phyloP scores from a whole-genome alignment of 2,329 filamentous ascomycete species.

The Penicillium sp. region DNA sequence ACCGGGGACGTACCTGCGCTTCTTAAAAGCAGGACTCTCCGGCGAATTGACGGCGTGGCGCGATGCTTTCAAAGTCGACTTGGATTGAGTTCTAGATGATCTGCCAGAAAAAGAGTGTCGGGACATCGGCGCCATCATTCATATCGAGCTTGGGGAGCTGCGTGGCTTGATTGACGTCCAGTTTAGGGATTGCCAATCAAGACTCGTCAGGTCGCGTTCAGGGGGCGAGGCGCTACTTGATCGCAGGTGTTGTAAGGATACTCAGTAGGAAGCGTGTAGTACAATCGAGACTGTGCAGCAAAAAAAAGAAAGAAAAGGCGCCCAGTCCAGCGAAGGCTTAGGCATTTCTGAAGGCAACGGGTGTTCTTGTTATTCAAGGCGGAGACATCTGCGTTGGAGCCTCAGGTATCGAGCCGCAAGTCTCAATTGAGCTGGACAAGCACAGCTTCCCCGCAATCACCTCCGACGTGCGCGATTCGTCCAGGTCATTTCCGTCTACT shows the following conservation, averaged over 20 bases:
- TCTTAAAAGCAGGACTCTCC: constrained; percentile 63
- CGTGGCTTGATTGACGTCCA: constrained; percentile 14
- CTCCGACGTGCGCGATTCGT: not conserved
- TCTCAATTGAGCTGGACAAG: constrained; percentile 11
- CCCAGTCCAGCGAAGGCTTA: constrained; percentile 1
- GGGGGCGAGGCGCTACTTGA: not conserved
- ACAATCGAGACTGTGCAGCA: not conserved
- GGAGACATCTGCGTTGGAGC: constrained; percentile 15
- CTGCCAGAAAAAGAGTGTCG: constrained; percentile 26
- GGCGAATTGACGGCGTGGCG: constrained; percentile 27
- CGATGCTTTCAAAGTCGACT: constrained; percentile 31
- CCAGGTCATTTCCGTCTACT: not conserved
- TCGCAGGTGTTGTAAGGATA: not conserved
- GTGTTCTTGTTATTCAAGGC: constrained; percentile 22
- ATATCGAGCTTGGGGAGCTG: constrained; percentile 7
- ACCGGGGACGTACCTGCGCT: constrained; percentile 75
- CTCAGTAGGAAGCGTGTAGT: not conserved
- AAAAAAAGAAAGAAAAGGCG: constrained; percentile 1
- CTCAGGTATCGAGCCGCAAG: constrained; percentile 17
- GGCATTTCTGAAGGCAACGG: constrained; percentile 1
- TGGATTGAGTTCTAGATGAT: constrained; percentile 29
- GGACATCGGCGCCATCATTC: constrained; percentile 32
- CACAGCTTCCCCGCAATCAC: constrained; percentile 21
- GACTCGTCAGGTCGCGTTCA: constrained; percentile 19
- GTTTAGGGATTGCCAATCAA: constrained; percentile 16